Base-by-base conservation (phyloP, 2,329 filamentous ascomycete species). In the Cladosporium halotolerans region DNA sequence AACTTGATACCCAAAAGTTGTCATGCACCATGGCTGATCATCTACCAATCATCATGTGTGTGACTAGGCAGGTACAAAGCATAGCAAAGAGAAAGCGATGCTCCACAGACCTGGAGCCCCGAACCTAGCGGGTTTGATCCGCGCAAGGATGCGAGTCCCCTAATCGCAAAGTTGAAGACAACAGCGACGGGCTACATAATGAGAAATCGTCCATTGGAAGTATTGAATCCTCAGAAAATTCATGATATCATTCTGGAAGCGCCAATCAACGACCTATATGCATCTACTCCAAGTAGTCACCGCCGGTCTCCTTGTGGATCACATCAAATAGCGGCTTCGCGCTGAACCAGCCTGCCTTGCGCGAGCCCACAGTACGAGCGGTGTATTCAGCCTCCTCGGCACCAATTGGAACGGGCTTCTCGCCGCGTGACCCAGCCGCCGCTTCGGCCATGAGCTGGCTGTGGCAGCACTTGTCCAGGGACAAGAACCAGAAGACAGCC, bases 261-360 rank as follows among this genome's bases (percentile, higher is more conserved):
- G 39, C 39, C n/a, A 5, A 28, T 7, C 23, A 28, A 28, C 23
- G 7, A 28, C 23, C 23, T 28, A 7, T 7, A 28, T 28, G 23
- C 23, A 4, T 28, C 23, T 28, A 70, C 60, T 68, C 62, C 58
- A 83, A 62, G 65, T 83, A 82, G 9, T 78, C 77, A 2, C 78
- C 79, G 18, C 72, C 71, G 2, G 77, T 79, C 70, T 85, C 80
- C 64, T 78, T 77, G 62, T 84, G 78, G 57, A 86, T 79, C 39
- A 88, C 70, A 71, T 88, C 85, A 70, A 89, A 89, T 58, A 84
- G 61, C 13, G 86, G 85, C 71, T 83, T 84, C 5, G 83, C 86
- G 61, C 78, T 82, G 64, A 89, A 90, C 76, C 80, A 89, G 0
- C 86, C 86, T 0, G 81, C 83, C 33, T 67, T 63, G 13, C 79